Conservation (phyloP, 1,284 basidiomycete species). For the Rhodotorula sp. region DNA sequence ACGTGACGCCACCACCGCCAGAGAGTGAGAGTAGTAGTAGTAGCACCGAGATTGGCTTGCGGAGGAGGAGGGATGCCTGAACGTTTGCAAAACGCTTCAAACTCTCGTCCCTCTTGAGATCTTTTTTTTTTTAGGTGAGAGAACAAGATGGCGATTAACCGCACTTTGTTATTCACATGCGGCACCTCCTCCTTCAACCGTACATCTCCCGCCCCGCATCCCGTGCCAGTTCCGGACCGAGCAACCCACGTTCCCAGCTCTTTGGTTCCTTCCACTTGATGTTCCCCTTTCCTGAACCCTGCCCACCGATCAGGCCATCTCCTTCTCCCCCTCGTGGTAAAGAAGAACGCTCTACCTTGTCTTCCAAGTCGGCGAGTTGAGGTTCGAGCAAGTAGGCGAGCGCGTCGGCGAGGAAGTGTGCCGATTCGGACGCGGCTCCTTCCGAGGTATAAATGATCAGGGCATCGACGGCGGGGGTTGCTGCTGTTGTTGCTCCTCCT, state of each 20-base stretch:
- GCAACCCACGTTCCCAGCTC: slow-evolving; percentile 35
- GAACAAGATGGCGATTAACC: background rate
- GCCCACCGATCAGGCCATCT: background rate
- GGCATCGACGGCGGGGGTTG: background rate
- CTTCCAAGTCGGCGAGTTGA: background rate
- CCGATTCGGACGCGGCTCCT: slow-evolving; percentile 15
- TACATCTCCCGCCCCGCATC: slow-evolving; percentile 25
- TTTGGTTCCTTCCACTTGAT: slow-evolving; percentile 25
- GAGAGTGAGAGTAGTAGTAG: background rate
- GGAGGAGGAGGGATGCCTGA: background rate
- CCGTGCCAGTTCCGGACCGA: slow-evolving; percentile 20
- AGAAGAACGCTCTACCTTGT: background rate
- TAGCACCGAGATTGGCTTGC: background rate
- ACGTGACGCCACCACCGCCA: background rate
- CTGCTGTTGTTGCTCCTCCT: background rate
- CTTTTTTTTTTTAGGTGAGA: no score
- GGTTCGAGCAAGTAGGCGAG: slow-evolving; percentile 12
- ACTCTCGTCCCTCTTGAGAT: background rate
- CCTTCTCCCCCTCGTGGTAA: background rate
- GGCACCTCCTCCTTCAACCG: slow-evolving; percentile 6
- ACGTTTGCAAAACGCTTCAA: background rate
- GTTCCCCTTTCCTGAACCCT: background rate
- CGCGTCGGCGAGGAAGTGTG: slow-evolving; percentile 20
- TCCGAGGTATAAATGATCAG: slow-evolving; percentile 36
- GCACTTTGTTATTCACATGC: background rate